A percentile compares a stretch with the other conserved stretches of the same genome.
Conservation (phyloP, 148 eudicot species). For the Oxyria digyna region DNA sequence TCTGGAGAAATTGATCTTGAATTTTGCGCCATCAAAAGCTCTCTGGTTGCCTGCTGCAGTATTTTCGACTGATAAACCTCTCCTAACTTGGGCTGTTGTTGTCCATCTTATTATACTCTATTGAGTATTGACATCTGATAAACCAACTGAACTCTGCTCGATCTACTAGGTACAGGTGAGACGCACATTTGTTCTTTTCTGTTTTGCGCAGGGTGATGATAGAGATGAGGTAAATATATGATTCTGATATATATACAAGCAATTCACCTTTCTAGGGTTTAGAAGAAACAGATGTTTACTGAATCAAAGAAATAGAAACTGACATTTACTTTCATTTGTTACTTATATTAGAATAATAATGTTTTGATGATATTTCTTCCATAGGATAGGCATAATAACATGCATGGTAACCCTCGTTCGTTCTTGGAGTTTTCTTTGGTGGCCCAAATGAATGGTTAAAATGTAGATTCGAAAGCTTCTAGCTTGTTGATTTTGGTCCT, state of each 20-base stretch:
- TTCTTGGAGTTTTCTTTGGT: not conserved
- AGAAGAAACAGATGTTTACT: not conserved
- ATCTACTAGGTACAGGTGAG: not conserved
- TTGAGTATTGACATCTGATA: not conserved
- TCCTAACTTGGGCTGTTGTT: not conserved
- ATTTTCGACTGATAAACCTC: not conserved
- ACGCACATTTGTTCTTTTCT: not conserved
- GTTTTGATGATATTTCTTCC: not conserved
- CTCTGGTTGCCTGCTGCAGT: not conserved
- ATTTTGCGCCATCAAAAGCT: too few species aligned
- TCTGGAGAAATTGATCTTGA: not conserved
- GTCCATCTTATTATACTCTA: not conserved
- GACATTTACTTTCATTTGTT: not conserved
- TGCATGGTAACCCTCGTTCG: not conserved
- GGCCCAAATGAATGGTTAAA: too few species aligned
- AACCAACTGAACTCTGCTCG: slow-evolving; percentile 1
- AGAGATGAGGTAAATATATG: slow-evolving; percentile 1
- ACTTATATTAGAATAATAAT: not conserved
- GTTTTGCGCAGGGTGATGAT: not conserved
- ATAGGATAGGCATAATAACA: not conserved
- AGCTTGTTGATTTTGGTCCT: too few species aligned
- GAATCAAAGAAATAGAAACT: not conserved
- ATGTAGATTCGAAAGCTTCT: too few species aligned
- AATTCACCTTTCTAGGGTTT: not conserved
- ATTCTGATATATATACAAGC: not conserved